Base-by-base conservation (phyloP, 2,329 filamentous ascomycete species). In the Neonectria sp. region DNA sequence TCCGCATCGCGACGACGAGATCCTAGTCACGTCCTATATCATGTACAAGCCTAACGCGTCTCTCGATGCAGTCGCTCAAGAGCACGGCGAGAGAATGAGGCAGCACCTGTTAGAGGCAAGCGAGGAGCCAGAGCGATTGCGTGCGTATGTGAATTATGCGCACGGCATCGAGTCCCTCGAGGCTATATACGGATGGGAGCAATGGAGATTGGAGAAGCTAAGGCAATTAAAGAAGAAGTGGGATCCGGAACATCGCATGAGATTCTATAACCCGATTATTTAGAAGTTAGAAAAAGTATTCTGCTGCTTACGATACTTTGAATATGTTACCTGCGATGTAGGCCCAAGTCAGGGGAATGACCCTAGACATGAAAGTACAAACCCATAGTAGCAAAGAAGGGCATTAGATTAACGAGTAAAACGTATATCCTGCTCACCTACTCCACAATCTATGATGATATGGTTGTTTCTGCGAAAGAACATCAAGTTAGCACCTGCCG, bases 121-220 rank as follows among this genome's bases (percentile, higher is more conserved):
- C 12, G 65, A 31, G 3, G 68, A 72, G 6, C 57, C 68, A 1
- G 35, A 69, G 7, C 60, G 46, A 12, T 13, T 72, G 15, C 55
- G 43, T 4, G 65, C 68, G 11, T 72, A 72, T 24, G 70, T 72
- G 2, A 72, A 72, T 21, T 72, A 72, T 27, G 68, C 71, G 2
- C 70, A 71, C 40, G 71, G 71, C 1, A 25, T 55, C 15, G 71
- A 72, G 37, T 46, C 58, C 0, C 25, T 69, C 5, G 63, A 65
- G 8, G 43, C 52, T 7, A 61, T 71, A 2, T 73, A 73, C 1
- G 70, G 66, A 2, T 31, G 68, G 12, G 70, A 71, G 1, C 11
- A 58, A 49, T 84, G 85, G 84, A 80, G 86, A 13, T 73, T 84
- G 70, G 74, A 82, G 57, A 83, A 79, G 62, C 75, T 88, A 70